Evolutionary conservation across 768 basidiomycete genomes (phyloP).

Genomic region (Fomitopsis serialis): DNA sequence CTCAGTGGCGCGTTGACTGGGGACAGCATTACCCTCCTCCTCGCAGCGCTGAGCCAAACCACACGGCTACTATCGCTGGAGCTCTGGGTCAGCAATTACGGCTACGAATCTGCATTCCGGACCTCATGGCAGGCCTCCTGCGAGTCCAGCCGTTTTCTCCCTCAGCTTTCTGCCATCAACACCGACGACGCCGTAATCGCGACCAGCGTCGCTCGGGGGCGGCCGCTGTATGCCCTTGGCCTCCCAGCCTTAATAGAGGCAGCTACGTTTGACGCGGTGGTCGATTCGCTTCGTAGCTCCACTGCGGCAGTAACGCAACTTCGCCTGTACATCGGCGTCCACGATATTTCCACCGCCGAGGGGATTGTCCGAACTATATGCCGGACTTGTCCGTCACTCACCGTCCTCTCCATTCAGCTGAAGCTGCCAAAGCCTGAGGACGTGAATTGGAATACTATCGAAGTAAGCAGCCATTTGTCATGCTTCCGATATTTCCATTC

Average conservation of each 20-base stretch:
- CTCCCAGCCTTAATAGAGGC: not conserved
- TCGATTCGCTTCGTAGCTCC: not conserved
- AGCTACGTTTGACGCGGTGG: not conserved
- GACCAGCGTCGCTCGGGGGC: not conserved
- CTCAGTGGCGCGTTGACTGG: slow-evolving; percentile 5
- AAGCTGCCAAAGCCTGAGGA: not conserved
- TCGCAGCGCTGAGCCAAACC: slow-evolving; percentile 7
- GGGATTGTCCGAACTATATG: not conserved
- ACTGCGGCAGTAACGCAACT: not conserved
- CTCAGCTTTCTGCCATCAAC: slow-evolving; percentile 18
- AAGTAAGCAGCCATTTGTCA: not conserved
- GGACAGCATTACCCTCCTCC: slow-evolving; percentile 6
- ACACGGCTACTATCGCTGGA: slow-evolving; percentile 12
- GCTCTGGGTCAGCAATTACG: not conserved
- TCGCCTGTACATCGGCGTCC: slow-evolving; percentile 5
- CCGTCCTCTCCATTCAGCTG: slow-evolving; percentile 1
- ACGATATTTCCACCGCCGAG: not conserved
- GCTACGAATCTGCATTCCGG: not conserved
- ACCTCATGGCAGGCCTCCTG: not conserved
- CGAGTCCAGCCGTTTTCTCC: slow-evolving; percentile 9
- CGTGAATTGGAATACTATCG: slow-evolving; percentile 1
- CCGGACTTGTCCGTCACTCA: not conserved
- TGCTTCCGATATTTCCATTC: not conserved
- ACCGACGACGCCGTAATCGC: slow-evolving; percentile 4
- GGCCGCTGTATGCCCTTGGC: slow-evolving; percentile 7